Percentiles rank a stretch among this genome's conserved stretches.
Evolutionary conservation across 2,329 filamentous ascomycete genomes (phyloP).

Genomic region (Claviceps fusiformis): DNA sequence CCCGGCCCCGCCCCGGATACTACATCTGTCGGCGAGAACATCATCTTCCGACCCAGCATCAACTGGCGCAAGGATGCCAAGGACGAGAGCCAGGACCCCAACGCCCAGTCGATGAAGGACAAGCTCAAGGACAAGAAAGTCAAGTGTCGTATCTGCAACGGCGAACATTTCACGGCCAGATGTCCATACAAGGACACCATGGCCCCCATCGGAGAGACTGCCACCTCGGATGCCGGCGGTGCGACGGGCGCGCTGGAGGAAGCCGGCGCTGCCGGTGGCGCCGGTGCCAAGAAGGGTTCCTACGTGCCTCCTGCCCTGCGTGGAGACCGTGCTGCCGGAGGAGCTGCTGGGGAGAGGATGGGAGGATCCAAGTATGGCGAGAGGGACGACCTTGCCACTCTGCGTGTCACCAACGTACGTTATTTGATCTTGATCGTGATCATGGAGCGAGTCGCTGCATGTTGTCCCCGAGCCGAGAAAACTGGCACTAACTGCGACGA

Average conservation of each 20-base stretch:
- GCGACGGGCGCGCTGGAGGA: constrained; percentile 43
- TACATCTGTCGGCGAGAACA: constrained; percentile 92
- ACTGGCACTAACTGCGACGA: constrained; percentile 15
- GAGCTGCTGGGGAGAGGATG: constrained; percentile 68
- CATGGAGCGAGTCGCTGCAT: neutral
- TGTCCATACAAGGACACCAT: constrained; percentile 99
- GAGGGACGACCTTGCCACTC: constrained; percentile 87
- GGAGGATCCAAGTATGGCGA: constrained; percentile 69
- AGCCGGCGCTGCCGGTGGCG: constrained; percentile 26
- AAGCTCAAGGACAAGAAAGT: constrained; percentile 98
- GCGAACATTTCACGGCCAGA: constrained; percentile 97
- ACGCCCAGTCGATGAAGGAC: constrained; percentile 62
- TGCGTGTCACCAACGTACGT: constrained; percentile 94
- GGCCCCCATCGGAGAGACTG: constrained; percentile 63
- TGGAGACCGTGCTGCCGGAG: constrained; percentile 40
- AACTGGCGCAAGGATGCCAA: constrained; percentile 90
- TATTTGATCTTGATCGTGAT: too few relatives aligned
- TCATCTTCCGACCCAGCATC: constrained; percentile 82
- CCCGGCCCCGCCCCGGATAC: constrained; percentile 76
- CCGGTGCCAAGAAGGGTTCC: constrained; percentile 58
- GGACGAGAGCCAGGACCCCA: constrained; percentile 61
- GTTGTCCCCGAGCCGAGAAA: neutral
- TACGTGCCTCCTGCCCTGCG: constrained; percentile 93
- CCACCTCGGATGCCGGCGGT: constrained; percentile 30
- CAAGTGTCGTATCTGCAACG: constrained; percentile 97